phyloP scores from a whole-genome alignment of 257 asterid genomes.

The Dorcoceras hygrometricum region DNA sequence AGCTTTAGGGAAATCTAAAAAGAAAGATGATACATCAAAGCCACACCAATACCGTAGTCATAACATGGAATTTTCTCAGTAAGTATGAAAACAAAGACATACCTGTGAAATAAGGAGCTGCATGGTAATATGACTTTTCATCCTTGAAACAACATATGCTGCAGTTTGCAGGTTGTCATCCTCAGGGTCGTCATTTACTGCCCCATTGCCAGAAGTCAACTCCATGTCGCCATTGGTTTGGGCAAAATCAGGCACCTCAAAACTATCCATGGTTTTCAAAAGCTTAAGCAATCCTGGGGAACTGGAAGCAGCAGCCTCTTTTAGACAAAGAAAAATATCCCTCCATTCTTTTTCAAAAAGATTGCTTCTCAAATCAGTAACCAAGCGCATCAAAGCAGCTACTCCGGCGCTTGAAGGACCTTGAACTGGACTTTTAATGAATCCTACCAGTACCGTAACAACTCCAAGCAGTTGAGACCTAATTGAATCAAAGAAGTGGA shows the following conservation, averaged over 20 bases:
- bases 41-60: too few relatives aligned
- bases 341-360: slow-evolving; percentile 74
- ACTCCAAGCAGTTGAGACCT: slow-evolving; percentile 70
- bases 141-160: slow-evolving; percentile 70
- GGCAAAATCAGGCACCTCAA: slow-evolving; percentile 54
- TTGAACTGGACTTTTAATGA: slow-evolving; percentile 63
- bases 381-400: slow-evolving; percentile 72
- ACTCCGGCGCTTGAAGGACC: slow-evolving; percentile 82
- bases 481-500: slow-evolving; percentile 56
- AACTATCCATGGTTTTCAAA: slow-evolving; percentile 60
- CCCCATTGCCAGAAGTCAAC: slow-evolving; percentile 42
- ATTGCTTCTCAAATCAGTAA: slow-evolving; percentile 53
- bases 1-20: too few relatives aligned
- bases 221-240: slow-evolving; percentile 44
- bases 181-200: slow-evolving; percentile 38
- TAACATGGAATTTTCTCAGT: too few relatives aligned
- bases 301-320: slow-evolving; percentile 60
- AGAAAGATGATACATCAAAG: too few relatives aligned
- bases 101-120: slow-evolving; percentile 80
- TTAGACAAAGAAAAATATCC: slow-evolving; percentile 54
- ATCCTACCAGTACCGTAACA: slow-evolving; percentile 61
- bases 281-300: slow-evolving; percentile 64
- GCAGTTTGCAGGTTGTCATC: slow-evolving; percentile 69
- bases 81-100: too few relatives aligned
- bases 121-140: slow-evolving; percentile 71